These are phyloP conservation scores for Golubevia sp. DNA, from an alignment of 1,284 basidiomycete species.

Conservation along the genomic window DNA sequence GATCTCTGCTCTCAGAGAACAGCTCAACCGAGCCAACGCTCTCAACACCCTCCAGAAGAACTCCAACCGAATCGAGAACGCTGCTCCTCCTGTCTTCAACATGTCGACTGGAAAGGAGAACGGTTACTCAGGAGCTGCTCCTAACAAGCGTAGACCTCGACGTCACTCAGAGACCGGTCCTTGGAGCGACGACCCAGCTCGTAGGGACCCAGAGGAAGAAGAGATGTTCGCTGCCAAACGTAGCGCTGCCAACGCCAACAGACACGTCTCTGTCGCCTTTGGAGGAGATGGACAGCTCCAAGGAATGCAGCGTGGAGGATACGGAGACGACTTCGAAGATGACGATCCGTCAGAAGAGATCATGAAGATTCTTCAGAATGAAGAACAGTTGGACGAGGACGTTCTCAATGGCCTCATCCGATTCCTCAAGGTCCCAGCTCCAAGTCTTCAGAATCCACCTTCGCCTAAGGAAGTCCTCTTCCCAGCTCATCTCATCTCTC, in stretches of 20 bases:
- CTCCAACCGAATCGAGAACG: slow-evolving; percentile 52
- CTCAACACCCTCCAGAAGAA: slow-evolving; percentile 46
- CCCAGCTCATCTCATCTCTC: slow-evolving; percentile 58
- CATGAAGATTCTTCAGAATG: slow-evolving; percentile 56
- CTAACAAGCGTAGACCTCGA: slow-evolving; percentile 35
- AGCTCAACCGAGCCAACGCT: slow-evolving; percentile 56
- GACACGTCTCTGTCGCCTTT: slow-evolving; percentile 52
- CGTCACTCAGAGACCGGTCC: slow-evolving; percentile 47
- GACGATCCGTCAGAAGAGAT: slow-evolving; percentile 57
- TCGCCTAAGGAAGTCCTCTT: slow-evolving; percentile 60
- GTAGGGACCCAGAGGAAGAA: slow-evolving; percentile 38
- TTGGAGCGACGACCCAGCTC: slow-evolving; percentile 32
- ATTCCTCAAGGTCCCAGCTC: slow-evolving; percentile 54
- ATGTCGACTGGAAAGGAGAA: slow-evolving; percentile 49
- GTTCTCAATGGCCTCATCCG: slow-evolving; percentile 58
- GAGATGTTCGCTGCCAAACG: slow-evolving; percentile 50
- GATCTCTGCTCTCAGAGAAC: slow-evolving; percentile 47
- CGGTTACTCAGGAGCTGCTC: slow-evolving; percentile 16
- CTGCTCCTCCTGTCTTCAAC: slow-evolving; percentile 47
- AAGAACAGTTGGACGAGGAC: slow-evolving; percentile 59
- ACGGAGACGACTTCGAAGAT: slow-evolving; percentile 20
- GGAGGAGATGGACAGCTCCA: slow-evolving; percentile 31
- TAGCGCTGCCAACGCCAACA: slow-evolving; percentile 49
- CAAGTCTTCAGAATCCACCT: slow-evolving; percentile 53
- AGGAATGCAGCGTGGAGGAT: slow-evolving; percentile 14